Conservation (phyloP, 345 rosid species). For the Lagerstroemia speciosa region DNA sequence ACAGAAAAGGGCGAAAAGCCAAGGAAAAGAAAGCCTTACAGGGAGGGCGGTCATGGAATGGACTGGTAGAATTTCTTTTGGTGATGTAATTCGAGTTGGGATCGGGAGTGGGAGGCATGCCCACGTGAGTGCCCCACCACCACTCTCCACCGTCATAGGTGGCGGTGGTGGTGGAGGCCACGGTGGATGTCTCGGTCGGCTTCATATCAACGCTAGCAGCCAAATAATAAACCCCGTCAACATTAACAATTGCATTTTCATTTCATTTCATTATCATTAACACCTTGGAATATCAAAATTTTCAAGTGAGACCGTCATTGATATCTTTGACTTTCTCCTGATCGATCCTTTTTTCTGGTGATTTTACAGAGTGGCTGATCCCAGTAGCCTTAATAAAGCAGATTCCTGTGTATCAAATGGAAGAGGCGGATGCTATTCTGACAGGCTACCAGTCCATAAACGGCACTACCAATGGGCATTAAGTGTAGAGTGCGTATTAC, state of each 20-base stretch:
- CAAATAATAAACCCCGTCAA: constrained; percentile 41
- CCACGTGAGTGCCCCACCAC: constrained; percentile 80
- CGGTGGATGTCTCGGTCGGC: constrained; percentile 48
- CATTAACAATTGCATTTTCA: not conserved
- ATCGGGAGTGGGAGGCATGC: constrained; percentile 49
- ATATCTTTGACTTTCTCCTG: constrained; percentile 23
- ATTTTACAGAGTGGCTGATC: not conserved
- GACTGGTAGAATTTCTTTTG: not conserved
- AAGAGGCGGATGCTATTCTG: not conserved
- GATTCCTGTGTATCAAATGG: not conserved
- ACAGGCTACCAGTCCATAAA: not conserved
- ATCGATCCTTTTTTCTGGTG: not conserved
- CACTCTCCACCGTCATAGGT: constrained; percentile 12
- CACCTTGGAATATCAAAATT: constrained; percentile 10
- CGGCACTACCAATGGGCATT: not conserved
- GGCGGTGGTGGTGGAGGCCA: not conserved
- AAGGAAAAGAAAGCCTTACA: not conserved
- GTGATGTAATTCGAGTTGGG: not conserved
- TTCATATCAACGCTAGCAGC: constrained; percentile 88
- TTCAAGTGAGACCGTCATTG: constrained; percentile 36
- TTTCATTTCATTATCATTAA: no score
- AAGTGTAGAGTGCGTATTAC: not conserved
- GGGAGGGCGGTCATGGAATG: not conserved
- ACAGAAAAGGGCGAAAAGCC: no score
- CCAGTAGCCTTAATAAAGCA: not conserved